Evolutionary conservation across 306 rosid species (phyloP).

Genomic region (Cucurbita maxima): DNA sequence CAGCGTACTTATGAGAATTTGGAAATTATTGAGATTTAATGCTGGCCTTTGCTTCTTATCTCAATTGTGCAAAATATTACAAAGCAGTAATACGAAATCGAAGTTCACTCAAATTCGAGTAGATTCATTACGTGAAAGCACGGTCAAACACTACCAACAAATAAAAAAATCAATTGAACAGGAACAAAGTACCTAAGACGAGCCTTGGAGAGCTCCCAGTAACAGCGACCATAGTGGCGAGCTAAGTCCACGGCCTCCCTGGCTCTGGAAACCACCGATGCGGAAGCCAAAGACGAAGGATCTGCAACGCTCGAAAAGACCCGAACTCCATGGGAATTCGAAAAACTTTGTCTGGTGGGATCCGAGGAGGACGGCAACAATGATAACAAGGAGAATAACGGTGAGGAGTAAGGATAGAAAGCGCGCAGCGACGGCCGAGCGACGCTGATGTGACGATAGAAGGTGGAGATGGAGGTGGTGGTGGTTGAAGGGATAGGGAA

Average conservation of each 20-base stretch:
- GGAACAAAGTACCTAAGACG: conserved; percentile 46
- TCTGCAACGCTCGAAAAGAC: conserved; percentile 6
- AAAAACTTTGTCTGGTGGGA: conserved; percentile 10
- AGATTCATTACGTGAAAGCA: background rate
- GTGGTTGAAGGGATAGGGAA: background rate
- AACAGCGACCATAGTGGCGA: conserved; percentile 62
- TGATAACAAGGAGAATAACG: background rate
- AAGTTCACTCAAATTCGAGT: background rate
- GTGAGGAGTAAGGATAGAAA: background rate
- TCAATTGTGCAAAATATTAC: background rate
- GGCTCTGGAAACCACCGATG: conserved; percentile 20
- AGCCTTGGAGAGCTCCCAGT: conserved; percentile 83
- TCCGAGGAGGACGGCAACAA: conserved; percentile 1
- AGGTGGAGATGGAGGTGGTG: background rate
- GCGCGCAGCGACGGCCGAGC: background rate
- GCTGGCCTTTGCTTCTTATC: background rate
- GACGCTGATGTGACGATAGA: background rate
- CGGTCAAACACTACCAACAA: background rate
- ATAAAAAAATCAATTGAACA: background rate
- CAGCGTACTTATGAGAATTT: background rate
- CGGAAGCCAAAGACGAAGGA: conserved; percentile 18
- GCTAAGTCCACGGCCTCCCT: conserved; percentile 20
- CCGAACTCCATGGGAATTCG: conserved; percentile 15
- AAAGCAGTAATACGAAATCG: background rate
- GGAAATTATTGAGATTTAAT: background rate